Evolutionary conservation across 805 yeast species (phyloP), one percentile per base, ranked within the genome.

Genomic region (Hyphopichia homilentoma): DNA sequence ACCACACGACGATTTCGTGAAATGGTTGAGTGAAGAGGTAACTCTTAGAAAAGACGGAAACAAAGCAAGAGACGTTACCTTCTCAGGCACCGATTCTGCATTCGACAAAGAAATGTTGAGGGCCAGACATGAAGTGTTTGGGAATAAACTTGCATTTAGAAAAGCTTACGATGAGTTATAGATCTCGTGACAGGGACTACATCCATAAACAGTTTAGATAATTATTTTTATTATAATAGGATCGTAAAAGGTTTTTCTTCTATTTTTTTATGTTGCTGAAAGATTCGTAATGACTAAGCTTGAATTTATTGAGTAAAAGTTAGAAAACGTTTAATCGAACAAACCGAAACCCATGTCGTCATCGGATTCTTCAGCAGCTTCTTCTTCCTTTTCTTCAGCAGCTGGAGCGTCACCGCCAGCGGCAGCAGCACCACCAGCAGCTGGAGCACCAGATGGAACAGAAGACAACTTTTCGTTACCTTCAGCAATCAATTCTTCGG

Each of bases 321-420:
- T 11, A n/a, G n/a, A n/a, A n/a, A n/a, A n/a, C 41, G 12, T 18
- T 48, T 93, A 93, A 80, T 93, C 99, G 82, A 93, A 93, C 71
- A 93, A 84, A 79, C 95, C 95, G 81, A 83, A 79, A 57, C 95
- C 95, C 94, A 84, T 82, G 71, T 82, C 90, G 48, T 70, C 77
- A 56, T 79, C 85, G 49, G 77, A 76, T 62, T 75, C 81, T 57
- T 64, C 83, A 50, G 61, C 81, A 48, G 68, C 86, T 56, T 73
- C 89, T 57, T 70, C 83, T 39, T 44, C 62, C 22, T 46, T 59
- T 28, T 50, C 56, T 35, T 52, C 56, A 31, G 40, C 50, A 16
- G 30, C 47, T 29, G 39, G 52, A 29, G 45, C 44, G 32, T 50
- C 47, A 33, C 51, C 44, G 35, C 53, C 43, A 34, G 59, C 47